A percentile compares a stretch with the other conserved stretches of the same genome.
phyloP scores from a whole-genome alignment of 805 yeast genomes.

The Suhomyces vadensis region DNA sequence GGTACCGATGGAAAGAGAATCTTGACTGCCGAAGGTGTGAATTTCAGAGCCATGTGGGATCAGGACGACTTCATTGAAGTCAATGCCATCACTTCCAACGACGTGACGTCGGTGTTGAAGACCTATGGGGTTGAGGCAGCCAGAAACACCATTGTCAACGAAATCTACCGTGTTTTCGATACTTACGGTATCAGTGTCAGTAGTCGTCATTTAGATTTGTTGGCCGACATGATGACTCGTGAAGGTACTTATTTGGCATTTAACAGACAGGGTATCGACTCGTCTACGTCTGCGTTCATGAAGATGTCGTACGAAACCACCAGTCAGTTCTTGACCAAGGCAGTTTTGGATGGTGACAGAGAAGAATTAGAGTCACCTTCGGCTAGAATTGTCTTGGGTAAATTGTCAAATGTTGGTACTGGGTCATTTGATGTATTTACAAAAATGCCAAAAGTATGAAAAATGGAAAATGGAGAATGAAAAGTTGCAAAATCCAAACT shows the following conservation, averaged over 20 bases:
- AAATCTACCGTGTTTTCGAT: conserved; percentile 92
- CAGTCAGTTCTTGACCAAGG: conserved; percentile 94
- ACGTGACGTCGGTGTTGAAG: conserved; percentile 82
- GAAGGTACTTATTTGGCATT: conserved; percentile 96
- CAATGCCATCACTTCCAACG: conserved; percentile 87
- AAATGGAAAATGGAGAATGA: no score
- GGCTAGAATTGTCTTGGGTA: conserved; percentile 91
- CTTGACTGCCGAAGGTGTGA: conserved; percentile 96
- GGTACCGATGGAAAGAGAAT: conserved; percentile 64
- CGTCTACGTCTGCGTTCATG: conserved; percentile 93
- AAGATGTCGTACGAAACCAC: conserved; percentile 99
- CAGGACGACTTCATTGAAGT: conserved; percentile 92
- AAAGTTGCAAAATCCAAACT: no score
- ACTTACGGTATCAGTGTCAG: conserved; percentile 95
- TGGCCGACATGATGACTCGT: conserved; percentile 99
- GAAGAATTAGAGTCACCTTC: conserved; percentile 91
- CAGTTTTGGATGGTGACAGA: conserved; percentile 87
- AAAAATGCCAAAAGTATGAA: conserved; percentile 41
- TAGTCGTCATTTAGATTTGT: conserved; percentile 89
- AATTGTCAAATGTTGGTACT: conserved; percentile 88
- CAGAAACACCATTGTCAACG: conserved; percentile 93
- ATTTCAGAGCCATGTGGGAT: conserved; percentile 97
- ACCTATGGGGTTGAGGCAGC: conserved; percentile 99
- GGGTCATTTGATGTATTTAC: conserved; percentile 87
- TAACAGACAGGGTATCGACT: conserved; percentile 97